A percentile compares a stretch with the other conserved stretches of the same genome.
Conservation (phyloP, 495 filamentous ascomycete genomes). For the Penicillium ochrochloron region DNA sequence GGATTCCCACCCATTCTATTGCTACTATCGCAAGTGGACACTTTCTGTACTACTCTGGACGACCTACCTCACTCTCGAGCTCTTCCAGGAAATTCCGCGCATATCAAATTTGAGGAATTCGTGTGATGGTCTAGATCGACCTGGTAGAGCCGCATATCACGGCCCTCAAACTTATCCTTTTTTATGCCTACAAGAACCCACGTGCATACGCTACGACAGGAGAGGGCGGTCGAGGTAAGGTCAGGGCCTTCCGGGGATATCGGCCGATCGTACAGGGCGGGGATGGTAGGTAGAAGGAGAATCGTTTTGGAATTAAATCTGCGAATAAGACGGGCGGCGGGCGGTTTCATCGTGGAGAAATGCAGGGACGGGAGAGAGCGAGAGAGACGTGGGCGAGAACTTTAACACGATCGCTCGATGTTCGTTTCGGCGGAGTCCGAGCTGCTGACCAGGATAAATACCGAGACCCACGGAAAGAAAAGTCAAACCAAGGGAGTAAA, state of each 20-base stretch:
- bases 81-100: background rate
- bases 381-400: slow-evolving; percentile 40
- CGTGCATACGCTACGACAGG: slow-evolving; percentile 23
- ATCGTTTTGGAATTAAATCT: slow-evolving; percentile 42
- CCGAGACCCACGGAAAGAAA: slow-evolving; percentile 27
- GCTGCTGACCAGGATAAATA: slow-evolving; percentile 50
- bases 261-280: slow-evolving; percentile 39
- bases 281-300: slow-evolving; percentile 28
- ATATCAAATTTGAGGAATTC: background rate
- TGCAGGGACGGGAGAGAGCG: slow-evolving; percentile 39
- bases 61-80: background rate
- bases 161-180: background rate
- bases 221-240: slow-evolving; percentile 9
- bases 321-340: slow-evolving; percentile 44
- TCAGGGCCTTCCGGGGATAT: slow-evolving; percentile 17
- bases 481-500: slow-evolving; percentile 13
- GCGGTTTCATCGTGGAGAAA: slow-evolving; percentile 39
- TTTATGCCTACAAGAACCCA: background rate
- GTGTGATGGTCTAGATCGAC: background rate
- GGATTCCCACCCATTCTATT: background rate
- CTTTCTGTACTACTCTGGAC: background rate
- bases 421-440: slow-evolving; percentile 47
- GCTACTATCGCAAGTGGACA: background rate
- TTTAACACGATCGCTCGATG: slow-evolving; percentile 45
- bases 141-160: background rate